phyloP scores from a whole-genome alignment of 2,329 filamentous ascomycete genomes.

The Ophiobolus disseminans region DNA sequence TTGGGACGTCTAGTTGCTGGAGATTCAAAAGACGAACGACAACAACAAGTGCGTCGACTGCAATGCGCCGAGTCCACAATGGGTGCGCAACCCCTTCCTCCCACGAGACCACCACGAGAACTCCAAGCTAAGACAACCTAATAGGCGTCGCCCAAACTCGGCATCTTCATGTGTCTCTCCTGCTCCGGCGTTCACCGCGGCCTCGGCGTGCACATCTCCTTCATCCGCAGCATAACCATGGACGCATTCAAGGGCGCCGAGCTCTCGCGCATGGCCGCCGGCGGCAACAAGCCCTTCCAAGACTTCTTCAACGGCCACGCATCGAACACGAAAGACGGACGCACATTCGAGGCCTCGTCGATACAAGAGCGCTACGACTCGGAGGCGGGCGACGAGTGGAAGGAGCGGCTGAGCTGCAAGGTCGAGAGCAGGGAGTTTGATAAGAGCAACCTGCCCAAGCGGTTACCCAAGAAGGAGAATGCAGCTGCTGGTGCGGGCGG shows the following conservation, averaged over 20 bases:
- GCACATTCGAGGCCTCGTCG: conserved; percentile 81
- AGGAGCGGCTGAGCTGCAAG: conserved; percentile 85
- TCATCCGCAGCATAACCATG: conserved; percentile 97
- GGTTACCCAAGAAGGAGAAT: conserved; percentile 44
- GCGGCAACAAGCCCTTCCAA: conserved; percentile 88
- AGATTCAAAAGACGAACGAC: conserved; percentile 86
- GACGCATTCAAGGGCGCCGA: conserved; percentile 95
- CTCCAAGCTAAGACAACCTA: conserved; percentile 23
- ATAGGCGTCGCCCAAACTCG: conserved; percentile 87
- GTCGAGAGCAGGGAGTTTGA: conserved; percentile 89
- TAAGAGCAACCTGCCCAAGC: conserved; percentile 66
- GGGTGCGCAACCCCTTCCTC: conserved; percentile 65
- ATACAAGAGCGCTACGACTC: conserved; percentile 91
- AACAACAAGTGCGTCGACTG: conserved; percentile 96
- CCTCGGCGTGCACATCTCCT: conserved; percentile 96
- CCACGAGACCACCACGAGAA: conserved; percentile 12
- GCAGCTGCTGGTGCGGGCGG: conserved; percentile 29
- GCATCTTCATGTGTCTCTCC: conserved; percentile 96
- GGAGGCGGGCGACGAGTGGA: conserved; percentile 93
- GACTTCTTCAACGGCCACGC: conserved; percentile 76
- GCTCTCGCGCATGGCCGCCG: conserved; percentile 90
- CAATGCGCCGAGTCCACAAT: conserved; percentile 94
- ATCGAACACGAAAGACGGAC: conserved; percentile 53
- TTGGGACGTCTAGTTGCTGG: conserved; percentile 71
- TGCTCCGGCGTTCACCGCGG: conserved; percentile 95